phyloP scores from a whole-genome alignment of 257 asterid genomes.

The Solanum megistacrolobum region DNA sequence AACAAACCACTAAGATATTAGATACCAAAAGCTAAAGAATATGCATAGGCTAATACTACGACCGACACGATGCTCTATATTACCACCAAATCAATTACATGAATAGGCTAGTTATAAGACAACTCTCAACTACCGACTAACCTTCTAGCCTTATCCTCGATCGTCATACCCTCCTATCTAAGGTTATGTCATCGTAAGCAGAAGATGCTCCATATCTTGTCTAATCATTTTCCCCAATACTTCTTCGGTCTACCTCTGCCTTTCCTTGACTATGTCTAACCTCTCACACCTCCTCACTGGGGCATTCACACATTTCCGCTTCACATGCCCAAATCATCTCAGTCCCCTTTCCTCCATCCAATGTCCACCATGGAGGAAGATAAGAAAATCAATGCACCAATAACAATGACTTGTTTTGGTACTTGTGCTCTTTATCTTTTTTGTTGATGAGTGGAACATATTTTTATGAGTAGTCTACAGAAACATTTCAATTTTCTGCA shows the following conservation, averaged over 20 bases:
- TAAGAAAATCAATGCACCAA: neutral
- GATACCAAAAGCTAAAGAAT: neutral
- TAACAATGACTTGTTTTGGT: neutral
- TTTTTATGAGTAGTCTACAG: neutral
- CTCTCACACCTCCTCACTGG: neutral
- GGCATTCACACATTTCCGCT: neutral
- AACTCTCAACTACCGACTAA: neutral
- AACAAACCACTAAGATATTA: neutral
- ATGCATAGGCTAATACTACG: neutral
- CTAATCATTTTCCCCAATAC: neutral
- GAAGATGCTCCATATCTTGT: neutral
- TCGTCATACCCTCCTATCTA: neutral
- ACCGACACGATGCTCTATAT: neutral
- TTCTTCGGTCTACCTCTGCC: neutral
- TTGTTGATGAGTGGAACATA: neutral
- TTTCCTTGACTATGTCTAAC: neutral
- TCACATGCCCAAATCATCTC: neutral
- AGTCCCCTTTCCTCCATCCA: neutral
- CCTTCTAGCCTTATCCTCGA: neutral
- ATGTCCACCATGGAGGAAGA: neutral
- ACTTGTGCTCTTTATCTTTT: neutral
- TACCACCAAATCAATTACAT: neutral
- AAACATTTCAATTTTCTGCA: neutral
- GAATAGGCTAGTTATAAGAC: neutral
- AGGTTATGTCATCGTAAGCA: neutral